phyloP scores from a whole-genome alignment of 305 asterid species.

The Fraxinus paxiana region DNA sequence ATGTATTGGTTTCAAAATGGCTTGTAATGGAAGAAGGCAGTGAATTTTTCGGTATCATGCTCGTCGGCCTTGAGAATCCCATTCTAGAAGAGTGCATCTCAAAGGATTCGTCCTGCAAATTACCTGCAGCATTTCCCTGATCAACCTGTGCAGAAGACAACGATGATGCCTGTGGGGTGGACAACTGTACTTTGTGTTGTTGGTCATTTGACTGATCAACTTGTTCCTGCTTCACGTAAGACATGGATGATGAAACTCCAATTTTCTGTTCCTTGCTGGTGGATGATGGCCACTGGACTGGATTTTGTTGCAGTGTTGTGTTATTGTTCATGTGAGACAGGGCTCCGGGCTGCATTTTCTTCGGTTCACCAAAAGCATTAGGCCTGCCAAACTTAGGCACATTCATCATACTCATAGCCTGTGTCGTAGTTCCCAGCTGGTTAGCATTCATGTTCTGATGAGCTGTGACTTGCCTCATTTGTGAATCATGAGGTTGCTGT shows the following conservation, averaged over 20 bases:
- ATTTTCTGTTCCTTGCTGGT: slow-evolving; percentile 40
- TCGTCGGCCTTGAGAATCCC: slow-evolving; percentile 43
- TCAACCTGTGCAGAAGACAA: slow-evolving; percentile 49
- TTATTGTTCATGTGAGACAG: slow-evolving; percentile 40
- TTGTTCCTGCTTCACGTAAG: slow-evolving; percentile 64
- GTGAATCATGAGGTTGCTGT: slow-evolving; percentile 56
- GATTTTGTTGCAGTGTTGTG: slow-evolving; percentile 43
- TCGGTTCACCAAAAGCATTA: slow-evolving; percentile 47
- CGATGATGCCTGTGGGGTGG: slow-evolving; percentile 51
- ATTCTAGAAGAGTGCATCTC: slow-evolving; percentile 59
- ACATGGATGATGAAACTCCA: slow-evolving; percentile 40
- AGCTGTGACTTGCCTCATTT: slow-evolving; percentile 58
- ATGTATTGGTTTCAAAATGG: slow-evolving; percentile 41
- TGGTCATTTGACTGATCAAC: slow-evolving; percentile 68
- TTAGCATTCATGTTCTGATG: slow-evolving; percentile 49
- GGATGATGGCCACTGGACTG: slow-evolving; percentile 45
- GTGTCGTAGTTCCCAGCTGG: slow-evolving; percentile 48
- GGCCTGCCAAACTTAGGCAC: slow-evolving; percentile 60
- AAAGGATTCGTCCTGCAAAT: slow-evolving; percentile 55
- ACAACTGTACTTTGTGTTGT: slow-evolving; percentile 43
- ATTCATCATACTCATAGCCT: slow-evolving; percentile 46
- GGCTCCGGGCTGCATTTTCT: slow-evolving; percentile 46
- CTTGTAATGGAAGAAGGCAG: slow-evolving; percentile 39
- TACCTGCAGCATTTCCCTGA: slow-evolving; percentile 47
- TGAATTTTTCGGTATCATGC: slow-evolving; percentile 36